phyloP scores from a whole-genome alignment of 2,329 filamentous ascomycete genomes.

The Thelonectria olida region DNA sequence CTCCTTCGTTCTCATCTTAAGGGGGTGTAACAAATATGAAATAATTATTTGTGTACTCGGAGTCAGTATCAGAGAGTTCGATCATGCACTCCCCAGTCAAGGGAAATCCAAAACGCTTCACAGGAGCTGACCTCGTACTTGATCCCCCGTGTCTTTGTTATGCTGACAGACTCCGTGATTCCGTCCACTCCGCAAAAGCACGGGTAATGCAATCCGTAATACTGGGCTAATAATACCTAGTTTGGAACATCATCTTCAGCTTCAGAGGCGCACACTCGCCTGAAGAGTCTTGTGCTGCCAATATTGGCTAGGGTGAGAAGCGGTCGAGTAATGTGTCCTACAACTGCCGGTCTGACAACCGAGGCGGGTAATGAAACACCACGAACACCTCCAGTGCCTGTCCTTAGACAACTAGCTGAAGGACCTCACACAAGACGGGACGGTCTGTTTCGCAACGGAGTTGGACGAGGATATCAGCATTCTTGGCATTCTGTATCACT shows the following conservation, averaged over 20 bases:
- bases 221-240: slow-evolving; percentile 6
- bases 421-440: neutral
- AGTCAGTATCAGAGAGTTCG: slow-evolving; percentile 4
- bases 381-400: neutral
- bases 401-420: neutral
- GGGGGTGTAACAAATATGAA: slow-evolving; percentile 8
- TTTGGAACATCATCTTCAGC: slow-evolving; percentile 14
- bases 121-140: slow-evolving; percentile 1
- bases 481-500: neutral
- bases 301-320: slow-evolving; percentile 17
- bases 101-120: neutral
- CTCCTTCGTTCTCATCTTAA: slow-evolving; percentile 16
- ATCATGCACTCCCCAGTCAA: slow-evolving; percentile 10
- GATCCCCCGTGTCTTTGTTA: neutral
- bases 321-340: slow-evolving; percentile 7
- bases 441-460: neutral
- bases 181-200: slow-evolving; percentile 22
- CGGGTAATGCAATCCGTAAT: slow-evolving; percentile 2
- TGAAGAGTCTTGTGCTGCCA: slow-evolving; percentile 15
- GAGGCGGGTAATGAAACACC: slow-evolving; percentile 16
- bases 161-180: neutral
- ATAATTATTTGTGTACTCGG: slow-evolving; percentile 10
- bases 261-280: slow-evolving; percentile 15
- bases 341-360: slow-evolving; percentile 28
- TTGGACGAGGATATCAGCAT: neutral